Evolutionary conservation across 352 stramenopile genomes (phyloP).

Genomic region (Pythium diclinum): DNA sequence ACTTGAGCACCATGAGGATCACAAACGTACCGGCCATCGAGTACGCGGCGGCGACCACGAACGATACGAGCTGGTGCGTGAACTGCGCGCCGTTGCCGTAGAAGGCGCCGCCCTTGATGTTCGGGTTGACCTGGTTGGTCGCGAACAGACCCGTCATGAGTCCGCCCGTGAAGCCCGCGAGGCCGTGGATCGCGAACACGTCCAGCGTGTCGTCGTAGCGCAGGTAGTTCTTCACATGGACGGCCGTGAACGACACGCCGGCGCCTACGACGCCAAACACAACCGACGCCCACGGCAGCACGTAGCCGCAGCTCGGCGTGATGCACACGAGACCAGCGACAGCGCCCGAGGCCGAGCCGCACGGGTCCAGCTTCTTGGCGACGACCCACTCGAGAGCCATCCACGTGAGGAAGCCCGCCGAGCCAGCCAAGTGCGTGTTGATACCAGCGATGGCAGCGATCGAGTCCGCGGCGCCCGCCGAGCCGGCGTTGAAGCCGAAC

Average conservation of each 20-base stretch:
- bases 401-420: slow-evolving; percentile 68
- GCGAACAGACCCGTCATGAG: slow-evolving; percentile 73
- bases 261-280: slow-evolving; percentile 72
- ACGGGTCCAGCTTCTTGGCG: slow-evolving; percentile 58
- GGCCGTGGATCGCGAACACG: slow-evolving; percentile 71
- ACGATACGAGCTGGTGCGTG: slow-evolving; percentile 50
- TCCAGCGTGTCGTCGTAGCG: slow-evolving; percentile 84
- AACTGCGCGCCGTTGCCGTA: slow-evolving; percentile 50
- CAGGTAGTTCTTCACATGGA: slow-evolving; percentile 62
- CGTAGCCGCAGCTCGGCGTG: slow-evolving; percentile 68
- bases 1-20: slow-evolving; percentile 70
- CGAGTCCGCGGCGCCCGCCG: slow-evolving; percentile 49
- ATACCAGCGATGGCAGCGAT: slow-evolving; percentile 66
- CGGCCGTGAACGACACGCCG: slow-evolving; percentile 42
- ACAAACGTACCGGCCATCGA: slow-evolving; percentile 64
- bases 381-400: slow-evolving; percentile 50
- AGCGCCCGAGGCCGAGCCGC: slow-evolving; percentile 55
- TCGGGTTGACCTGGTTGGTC: slow-evolving; percentile 51
- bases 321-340: slow-evolving; percentile 67
- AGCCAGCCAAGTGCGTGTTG: slow-evolving; percentile 69
- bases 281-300: slow-evolving; percentile 63
- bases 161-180: slow-evolving; percentile 55
- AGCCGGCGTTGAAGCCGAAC: slow-evolving; percentile 84
- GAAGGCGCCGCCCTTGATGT: slow-evolving; percentile 49
- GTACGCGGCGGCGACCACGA: slow-evolving; percentile 59